phyloP scores from a whole-genome alignment of 257 asterid genomes.

The Nicotiana otophora region DNA sequence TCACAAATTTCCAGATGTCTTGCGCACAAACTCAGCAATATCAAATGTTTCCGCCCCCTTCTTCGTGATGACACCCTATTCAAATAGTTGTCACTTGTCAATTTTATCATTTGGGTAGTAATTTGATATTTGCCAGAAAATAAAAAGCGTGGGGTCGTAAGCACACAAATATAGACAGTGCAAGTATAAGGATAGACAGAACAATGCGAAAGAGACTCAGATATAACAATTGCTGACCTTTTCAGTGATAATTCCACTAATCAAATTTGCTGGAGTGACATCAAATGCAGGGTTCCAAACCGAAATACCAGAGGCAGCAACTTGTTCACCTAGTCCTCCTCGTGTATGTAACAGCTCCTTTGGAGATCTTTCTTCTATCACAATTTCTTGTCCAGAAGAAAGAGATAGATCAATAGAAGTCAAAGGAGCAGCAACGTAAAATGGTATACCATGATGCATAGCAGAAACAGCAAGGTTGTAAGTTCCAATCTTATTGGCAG shows the following conservation, averaged over 20 bases:
- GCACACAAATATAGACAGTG: not conserved
- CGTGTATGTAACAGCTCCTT: slow-evolving; percentile 66
- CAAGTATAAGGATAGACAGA: not conserved
- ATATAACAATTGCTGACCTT: slow-evolving; percentile 43
- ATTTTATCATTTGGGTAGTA: slow-evolving; percentile 1
- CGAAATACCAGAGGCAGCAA: slow-evolving; percentile 88
- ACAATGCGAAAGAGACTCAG: slow-evolving; percentile 18
- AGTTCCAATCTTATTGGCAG: slow-evolving; percentile 98
- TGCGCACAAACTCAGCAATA: slow-evolving; percentile 40
- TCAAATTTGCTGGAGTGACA: slow-evolving; percentile 77
- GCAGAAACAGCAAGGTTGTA: slow-evolving; percentile 86
- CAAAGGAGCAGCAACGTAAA: slow-evolving; percentile 90
- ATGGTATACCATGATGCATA: slow-evolving; percentile 72
- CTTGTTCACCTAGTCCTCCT: slow-evolving; percentile 93
- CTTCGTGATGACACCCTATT: slow-evolving; percentile 76
- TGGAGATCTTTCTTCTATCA: slow-evolving; percentile 88
- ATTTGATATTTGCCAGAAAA: not conserved
- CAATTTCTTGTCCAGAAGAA: slow-evolving; percentile 70
- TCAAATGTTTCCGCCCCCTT: slow-evolving; percentile 53
- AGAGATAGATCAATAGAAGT: slow-evolving; percentile 76
- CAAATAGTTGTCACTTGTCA: slow-evolving; percentile 7
- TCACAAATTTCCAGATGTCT: slow-evolving; percentile 12
- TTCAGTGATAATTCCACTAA: slow-evolving; percentile 76
- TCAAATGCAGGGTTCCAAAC: slow-evolving; percentile 99
- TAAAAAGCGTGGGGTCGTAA: not conserved